Percentiles rank a stretch among this genome's conserved stretches.
Conservation (phyloP, 176 grass and related monocot species). For the Bothriochloa decipiens region DNA sequence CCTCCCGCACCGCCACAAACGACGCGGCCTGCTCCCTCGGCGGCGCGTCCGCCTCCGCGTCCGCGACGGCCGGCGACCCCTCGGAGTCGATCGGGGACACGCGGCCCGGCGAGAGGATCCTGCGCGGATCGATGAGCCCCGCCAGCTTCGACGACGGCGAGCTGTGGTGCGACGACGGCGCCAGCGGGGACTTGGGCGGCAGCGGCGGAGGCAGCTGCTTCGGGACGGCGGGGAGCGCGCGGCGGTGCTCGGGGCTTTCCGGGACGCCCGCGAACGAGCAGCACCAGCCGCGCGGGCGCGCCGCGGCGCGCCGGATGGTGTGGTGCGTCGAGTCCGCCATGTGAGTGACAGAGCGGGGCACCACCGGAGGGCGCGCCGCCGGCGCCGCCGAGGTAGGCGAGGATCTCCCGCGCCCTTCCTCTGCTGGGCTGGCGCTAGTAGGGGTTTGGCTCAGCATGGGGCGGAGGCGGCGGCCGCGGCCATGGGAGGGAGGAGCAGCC, state of each 20-base stretch:
- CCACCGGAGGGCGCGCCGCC: background rate
- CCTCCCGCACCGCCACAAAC: constrained; percentile 46
- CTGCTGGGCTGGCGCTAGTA: background rate
- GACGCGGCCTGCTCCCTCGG: constrained; percentile 12
- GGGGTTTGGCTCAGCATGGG: constrained; percentile 14
- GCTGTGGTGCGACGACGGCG: constrained; percentile 56
- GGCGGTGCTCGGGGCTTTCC: constrained; percentile 56
- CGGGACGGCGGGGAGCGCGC: background rate
- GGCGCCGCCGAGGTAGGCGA: background rate
- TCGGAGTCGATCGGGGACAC: constrained; percentile 92
- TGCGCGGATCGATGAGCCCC: constrained; percentile 72
- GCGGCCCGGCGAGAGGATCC: constrained; percentile 89
- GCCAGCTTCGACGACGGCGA: constrained; percentile 73
- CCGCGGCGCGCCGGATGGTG: constrained; percentile 38
- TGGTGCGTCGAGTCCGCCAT: constrained; percentile 55
- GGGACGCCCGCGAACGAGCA: constrained; percentile 66
- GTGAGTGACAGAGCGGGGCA: background rate
- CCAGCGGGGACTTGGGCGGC: constrained; percentile 57
- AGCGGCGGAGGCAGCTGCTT: constrained; percentile 36
- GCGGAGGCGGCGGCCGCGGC: constrained; percentile 20
- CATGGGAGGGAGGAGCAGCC: constrained; percentile 29
- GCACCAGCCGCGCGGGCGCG: constrained; percentile 64
- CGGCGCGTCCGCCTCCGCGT: constrained; percentile 13
- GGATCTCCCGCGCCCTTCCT: background rate
- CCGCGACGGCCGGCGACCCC: constrained; percentile 13